A percentile compares a stretch with the other conserved stretches of the same genome.
Evolutionary conservation across 2,329 filamentous ascomycete species (phyloP).

Genomic region (Colletotrichum karsti): DNA sequence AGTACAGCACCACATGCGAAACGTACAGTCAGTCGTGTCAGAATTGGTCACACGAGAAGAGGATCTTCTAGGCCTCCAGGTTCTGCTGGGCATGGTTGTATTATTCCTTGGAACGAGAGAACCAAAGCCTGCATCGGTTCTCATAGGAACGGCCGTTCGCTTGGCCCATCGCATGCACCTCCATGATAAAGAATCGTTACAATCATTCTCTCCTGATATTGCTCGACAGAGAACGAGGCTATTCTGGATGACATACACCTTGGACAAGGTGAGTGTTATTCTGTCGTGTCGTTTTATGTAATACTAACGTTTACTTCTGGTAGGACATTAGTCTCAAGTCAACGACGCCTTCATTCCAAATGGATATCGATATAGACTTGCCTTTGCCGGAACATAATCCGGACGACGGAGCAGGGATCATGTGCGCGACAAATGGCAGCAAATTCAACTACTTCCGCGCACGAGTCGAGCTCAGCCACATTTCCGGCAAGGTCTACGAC

Average conservation of each 20-base stretch:
- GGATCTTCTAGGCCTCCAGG: constrained; percentile 48
- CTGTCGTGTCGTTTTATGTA: fast-evolving
- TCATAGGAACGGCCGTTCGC: constrained; percentile 48
- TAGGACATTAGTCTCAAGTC: constrained; percentile 46
- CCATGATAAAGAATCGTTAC: constrained; percentile 38
- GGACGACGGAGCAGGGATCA: constrained; percentile 40
- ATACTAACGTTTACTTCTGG: background rate
- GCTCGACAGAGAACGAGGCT: constrained; percentile 44
- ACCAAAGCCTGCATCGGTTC: constrained; percentile 44
- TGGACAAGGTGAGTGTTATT: constrained; percentile 44
- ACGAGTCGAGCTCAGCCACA: constrained; percentile 48
- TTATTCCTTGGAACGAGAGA: constrained; percentile 47
- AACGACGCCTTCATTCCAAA: constrained; percentile 46
- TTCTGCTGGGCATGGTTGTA: constrained; percentile 46
- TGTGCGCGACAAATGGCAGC: constrained; percentile 43
- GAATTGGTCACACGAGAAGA: constrained; percentile 47
- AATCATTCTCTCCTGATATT: constrained; percentile 37
- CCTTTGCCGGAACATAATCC: constrained; percentile 41
- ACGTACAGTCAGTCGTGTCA: constrained; percentile 46
- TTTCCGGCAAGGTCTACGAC: constrained; percentile 51
- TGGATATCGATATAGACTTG: constrained; percentile 50
- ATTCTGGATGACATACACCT: constrained; percentile 50
- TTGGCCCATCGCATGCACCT: constrained; percentile 46
- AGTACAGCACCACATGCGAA: constrained; percentile 41
- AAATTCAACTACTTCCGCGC: constrained; percentile 48